Evolutionary conservation across 106 monocot genomes (phyloP).

Genomic region (Allium sativum): DNA sequence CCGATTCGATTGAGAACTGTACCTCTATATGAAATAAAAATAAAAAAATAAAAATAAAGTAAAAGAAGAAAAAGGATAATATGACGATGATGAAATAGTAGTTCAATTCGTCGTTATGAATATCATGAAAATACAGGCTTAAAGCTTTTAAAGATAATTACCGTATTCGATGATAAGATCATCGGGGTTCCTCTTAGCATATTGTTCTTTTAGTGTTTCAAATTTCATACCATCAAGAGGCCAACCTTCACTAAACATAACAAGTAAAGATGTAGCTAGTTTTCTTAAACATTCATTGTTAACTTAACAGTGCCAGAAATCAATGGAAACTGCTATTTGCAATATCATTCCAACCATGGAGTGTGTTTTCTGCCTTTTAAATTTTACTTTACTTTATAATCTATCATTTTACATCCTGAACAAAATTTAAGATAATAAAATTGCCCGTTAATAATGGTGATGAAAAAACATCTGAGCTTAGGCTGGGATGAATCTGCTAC

Average conservation of each 20-base stretch:
- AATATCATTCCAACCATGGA: no score
- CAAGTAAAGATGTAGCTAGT: background rate
- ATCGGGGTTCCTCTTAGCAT: conserved; percentile 50
- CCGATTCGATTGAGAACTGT: conserved; percentile 22
- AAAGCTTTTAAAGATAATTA: conserved; percentile 11
- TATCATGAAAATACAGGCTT: no score
- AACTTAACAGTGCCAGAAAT: background rate
- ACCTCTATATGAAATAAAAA: conserved; percentile 17
- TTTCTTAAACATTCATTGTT: background rate
- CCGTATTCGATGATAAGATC: conserved; percentile 74
- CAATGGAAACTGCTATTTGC: background rate
- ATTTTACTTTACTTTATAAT: no score
- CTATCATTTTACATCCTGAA: no score
- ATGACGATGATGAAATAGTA: no score
- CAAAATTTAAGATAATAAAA: no score
- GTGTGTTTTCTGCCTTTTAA: no score
- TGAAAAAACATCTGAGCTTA: no score
- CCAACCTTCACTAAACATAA: conserved; percentile 70
- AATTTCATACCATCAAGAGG: conserved; percentile 88
- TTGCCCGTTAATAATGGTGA: no score
- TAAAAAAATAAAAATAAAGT: background rate
- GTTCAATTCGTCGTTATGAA: no score
- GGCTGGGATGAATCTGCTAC: no score
- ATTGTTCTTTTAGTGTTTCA: conserved; percentile 65
- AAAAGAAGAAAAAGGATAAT: background rate